These are phyloP conservation scores for Russula virescens DNA, from an alignment of 768 basidiomycete genomes.

Conservation along the genomic window DNA sequence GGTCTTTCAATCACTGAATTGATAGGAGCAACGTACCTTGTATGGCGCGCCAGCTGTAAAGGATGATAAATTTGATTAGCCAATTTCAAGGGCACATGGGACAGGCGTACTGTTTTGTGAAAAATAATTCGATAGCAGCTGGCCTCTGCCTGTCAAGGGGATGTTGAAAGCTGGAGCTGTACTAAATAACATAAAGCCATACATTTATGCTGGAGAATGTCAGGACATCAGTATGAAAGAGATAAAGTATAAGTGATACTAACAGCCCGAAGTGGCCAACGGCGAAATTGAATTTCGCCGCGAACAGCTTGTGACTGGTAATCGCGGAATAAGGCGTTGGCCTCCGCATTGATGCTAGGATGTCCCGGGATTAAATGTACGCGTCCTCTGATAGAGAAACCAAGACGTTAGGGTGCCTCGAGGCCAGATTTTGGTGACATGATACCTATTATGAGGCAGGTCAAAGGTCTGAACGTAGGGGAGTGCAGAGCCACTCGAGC, in stretches of 20 bases:
- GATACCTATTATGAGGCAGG: conserved; percentile 26
- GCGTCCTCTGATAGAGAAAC: conserved; percentile 41
- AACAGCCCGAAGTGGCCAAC: conserved; percentile 68
- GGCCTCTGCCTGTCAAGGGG: conserved; percentile 50
- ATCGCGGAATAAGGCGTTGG: conserved; percentile 51
- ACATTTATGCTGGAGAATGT: conserved; percentile 60
- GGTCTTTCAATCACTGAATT: not conserved
- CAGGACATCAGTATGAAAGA: not conserved
- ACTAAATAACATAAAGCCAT: conserved; percentile 14
- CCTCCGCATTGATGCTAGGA: conserved; percentile 36
- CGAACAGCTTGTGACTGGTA: conserved; percentile 62
- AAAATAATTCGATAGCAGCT: conserved; percentile 73
- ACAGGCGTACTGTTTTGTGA: conserved; percentile 68
- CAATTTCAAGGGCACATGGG: not conserved
- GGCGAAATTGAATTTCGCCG: conserved; percentile 54
- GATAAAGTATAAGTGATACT: conserved; percentile 26
- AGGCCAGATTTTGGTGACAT: not conserved
- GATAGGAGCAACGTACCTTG: conserved; percentile 41
- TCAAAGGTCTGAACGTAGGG: conserved; percentile 43
- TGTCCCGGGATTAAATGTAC: conserved; percentile 51
- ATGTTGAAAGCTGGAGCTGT: conserved; percentile 3
- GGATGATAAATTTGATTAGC: conserved; percentile 5
- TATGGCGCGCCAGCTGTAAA: conserved; percentile 71
- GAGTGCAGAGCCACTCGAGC: conserved; percentile 24
- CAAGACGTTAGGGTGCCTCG: not conserved